Base-by-base conservation (phyloP, 2,329 filamentous ascomycete genomes). In the Rutstroemia sp. region DNA sequence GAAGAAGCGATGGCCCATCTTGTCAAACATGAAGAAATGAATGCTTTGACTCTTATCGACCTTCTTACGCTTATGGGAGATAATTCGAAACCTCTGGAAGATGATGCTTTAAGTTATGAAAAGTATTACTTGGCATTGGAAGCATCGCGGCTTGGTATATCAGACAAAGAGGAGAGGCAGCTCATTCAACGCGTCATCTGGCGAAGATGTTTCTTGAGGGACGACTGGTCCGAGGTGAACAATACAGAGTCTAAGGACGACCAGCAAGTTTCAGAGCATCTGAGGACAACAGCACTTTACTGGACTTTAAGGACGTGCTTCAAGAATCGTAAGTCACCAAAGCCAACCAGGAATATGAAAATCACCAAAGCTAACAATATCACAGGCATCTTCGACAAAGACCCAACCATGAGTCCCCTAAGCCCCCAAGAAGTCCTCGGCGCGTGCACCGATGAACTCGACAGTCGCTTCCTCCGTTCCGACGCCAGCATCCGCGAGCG, bases 181-280 rank as follows among this genome's bases (percentile, higher is more conserved):
- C 73, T 77, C 34, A 68, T 79, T 38, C 73, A 81, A 51, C 77
- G 75, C 59, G 71, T 83, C n/a, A 88, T 97, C 60, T 99, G 94
- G 94, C 87, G 94, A 67, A 83, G 94, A 54, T 86, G 90, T 59
- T 88, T 88, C 66, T 79, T 92, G 62, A 83, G 85, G 50, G 92
- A 96, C 69, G 83, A 96, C 68, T 99, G 94, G 94, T 75, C 80
- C 25, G 77, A 75, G 58, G 80, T 95, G 67, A 92, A 94, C 67
- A 83, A 89, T 62, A 92, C 88, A 0, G 82, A 86, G 49, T 77
- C 86, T 58, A 87, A 88, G 68, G 82, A 83, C 56, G 91, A 95
- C 66, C 73, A 75, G 3, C 79, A 88, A 60, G 80, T 90, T 27
- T 76, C 84, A 53, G 77, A 79, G 27, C 75, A 81, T 18, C 72